Evolutionary conservation across 2,329 filamentous ascomycete species (phyloP).

Genomic region (Aspergillus calidoustus): DNA sequence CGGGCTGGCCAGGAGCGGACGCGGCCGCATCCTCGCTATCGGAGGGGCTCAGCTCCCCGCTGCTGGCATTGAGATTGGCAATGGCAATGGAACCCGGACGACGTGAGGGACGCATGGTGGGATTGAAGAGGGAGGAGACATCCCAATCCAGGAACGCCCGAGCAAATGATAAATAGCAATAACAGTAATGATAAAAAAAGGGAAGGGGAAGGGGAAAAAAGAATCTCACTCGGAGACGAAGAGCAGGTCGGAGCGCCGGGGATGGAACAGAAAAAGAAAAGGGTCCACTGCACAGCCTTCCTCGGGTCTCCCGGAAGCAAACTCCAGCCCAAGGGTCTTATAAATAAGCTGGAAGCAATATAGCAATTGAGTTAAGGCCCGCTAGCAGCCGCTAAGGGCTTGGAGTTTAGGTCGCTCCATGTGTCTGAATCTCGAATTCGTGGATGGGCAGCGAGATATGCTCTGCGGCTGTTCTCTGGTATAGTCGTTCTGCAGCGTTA

Average conservation of each 20-base stretch:
- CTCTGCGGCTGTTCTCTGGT: background rate
- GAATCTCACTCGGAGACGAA: conserved; percentile 22
- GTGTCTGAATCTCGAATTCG: conserved; percentile 15
- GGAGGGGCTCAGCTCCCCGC: conserved; percentile 23
- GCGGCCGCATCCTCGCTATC: conserved; percentile 36
- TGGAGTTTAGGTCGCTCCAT: conserved; percentile 11
- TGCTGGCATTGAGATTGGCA: background rate
- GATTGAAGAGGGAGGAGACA: background rate
- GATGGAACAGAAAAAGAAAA: conserved; percentile 15
- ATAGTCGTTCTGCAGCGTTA: background rate
- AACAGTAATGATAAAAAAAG: background rate
- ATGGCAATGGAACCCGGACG: conserved; percentile 3
- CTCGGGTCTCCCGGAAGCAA: conserved; percentile 10
- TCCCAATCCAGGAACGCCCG: background rate
- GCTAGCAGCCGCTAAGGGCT: background rate
- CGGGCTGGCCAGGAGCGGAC: conserved; percentile 19
- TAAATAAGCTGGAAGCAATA: background rate
- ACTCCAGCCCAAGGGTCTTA: background rate
- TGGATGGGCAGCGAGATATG: background rate
- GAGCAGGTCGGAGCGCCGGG: conserved; percentile 15
- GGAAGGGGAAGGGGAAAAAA: conserved; percentile 8
- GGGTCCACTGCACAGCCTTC: conserved; percentile 30
- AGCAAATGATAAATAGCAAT: background rate
- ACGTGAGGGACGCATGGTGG: conserved; percentile 9
- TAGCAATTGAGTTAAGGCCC: background rate